These are phyloP conservation scores for Artemisia annua DNA, from an alignment of 129 eudicot species.

Conservation along the genomic window DNA sequence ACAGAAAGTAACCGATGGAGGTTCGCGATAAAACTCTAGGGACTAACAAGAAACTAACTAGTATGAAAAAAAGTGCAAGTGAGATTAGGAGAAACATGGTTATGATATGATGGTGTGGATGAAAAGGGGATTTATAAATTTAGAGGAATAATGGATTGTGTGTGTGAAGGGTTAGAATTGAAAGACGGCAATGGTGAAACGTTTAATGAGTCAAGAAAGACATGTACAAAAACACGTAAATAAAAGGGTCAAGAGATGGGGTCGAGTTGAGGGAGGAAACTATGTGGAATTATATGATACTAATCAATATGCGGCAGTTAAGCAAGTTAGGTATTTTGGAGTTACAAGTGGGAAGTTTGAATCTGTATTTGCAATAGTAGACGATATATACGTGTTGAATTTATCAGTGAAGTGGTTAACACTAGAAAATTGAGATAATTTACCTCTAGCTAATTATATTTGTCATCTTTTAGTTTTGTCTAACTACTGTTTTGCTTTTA, in stretches of 20 bases:
- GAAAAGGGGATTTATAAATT: background rate
- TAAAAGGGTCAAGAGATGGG: slow-evolving; percentile 16
- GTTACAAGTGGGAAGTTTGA: too few species aligned
- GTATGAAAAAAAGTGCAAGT: slow-evolving; percentile 9
- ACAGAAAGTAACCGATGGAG: slow-evolving; percentile 40
- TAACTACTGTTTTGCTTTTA: too few species aligned
- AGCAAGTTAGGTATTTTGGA: background rate
- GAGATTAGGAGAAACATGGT: slow-evolving; percentile 42
- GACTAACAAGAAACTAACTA: slow-evolving; percentile 27
- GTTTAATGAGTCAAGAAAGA: slow-evolving; percentile 27
- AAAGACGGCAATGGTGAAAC: slow-evolving; percentile 20
- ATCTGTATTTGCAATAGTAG: too few species aligned
- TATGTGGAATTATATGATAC: background rate
- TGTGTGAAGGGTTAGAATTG: slow-evolving; percentile 3
- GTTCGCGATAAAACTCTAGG: slow-evolving; percentile 43
- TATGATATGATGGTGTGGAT: slow-evolving; percentile 8
- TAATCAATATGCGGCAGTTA: background rate
- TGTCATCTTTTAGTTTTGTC: too few species aligned
- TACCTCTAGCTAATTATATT: too few species aligned
- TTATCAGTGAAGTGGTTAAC: too few species aligned
- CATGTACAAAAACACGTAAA: slow-evolving; percentile 1
- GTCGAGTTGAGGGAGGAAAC: background rate
- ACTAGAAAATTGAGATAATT: too few species aligned
- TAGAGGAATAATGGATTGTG: background rate
- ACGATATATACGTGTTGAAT: too few species aligned